phyloP scores from a whole-genome alignment of 495 filamentous ascomycete genomes.

The Aspergillus homomorphus region DNA sequence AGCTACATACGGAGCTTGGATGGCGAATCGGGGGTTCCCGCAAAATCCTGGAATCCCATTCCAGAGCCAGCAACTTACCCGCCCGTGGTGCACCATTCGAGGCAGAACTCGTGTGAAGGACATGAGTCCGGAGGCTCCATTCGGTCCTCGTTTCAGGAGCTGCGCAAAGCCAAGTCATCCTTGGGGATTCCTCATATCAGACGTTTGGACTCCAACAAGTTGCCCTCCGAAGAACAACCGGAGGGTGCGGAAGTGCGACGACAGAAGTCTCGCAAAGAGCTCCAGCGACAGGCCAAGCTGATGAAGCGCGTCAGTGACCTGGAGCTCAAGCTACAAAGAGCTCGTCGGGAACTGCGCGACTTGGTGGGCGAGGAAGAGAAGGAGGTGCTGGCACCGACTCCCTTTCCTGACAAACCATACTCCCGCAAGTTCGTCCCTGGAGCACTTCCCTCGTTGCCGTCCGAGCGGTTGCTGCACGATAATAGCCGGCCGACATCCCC shows the following conservation, averaged over 20 bases:
- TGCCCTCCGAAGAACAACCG: slow-evolving; percentile 23
- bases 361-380: slow-evolving; percentile 44
- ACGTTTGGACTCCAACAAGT: slow-evolving; percentile 16
- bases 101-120: slow-evolving; percentile 22
- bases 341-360: slow-evolving; percentile 56
- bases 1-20: slow-evolving; percentile 28
- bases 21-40: slow-evolving; percentile 25
- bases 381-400: slow-evolving; percentile 22
- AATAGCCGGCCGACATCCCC: slow-evolving; percentile 9
- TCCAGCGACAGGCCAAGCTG: slow-evolving; percentile 59
- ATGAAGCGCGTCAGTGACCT: slow-evolving; percentile 64
- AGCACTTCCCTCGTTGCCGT: slow-evolving; percentile 56
- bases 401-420: slow-evolving; percentile 39
- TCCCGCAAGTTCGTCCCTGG: slow-evolving; percentile 52
- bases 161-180: slow-evolving; percentile 33
- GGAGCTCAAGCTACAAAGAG: slow-evolving; percentile 57
- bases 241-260: slow-evolving; percentile 39
- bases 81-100: slow-evolving; percentile 15
- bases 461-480: slow-evolving; percentile 52
- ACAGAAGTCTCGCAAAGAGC: slow-evolving; percentile 57
- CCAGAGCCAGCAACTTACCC: slow-evolving; percentile 36
- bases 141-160: slow-evolving; percentile 39
- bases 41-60: slow-evolving; percentile 41
- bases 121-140: slow-evolving; percentile 30
- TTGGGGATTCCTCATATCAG: slow-evolving; percentile 33